A percentile compares a stretch with the other conserved stretches of the same genome.
Evolutionary conservation across 306 rosid genomes (phyloP).

Genomic region (Lithocarpus polystachyus): DNA sequence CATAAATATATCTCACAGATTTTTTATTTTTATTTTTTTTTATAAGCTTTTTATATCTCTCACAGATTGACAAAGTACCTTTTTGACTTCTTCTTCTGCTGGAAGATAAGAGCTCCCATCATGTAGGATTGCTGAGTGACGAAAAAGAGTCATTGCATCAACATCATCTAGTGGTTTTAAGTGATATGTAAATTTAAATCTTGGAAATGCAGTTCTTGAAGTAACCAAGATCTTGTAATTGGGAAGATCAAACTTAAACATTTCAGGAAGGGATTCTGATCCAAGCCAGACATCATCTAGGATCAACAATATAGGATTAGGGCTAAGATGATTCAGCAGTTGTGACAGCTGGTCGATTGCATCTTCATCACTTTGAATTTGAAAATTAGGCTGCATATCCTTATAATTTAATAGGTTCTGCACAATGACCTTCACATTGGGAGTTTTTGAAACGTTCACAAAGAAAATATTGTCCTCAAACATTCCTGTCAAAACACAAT

Average conservation of each 20-base stretch:
- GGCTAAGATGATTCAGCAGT: slow-evolving; percentile 18
- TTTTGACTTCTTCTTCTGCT: not conserved
- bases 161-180: slow-evolving; percentile 32
- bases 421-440: slow-evolving; percentile 37
- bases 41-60: no score
- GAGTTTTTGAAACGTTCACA: slow-evolving; percentile 33
- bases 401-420: slow-evolving; percentile 28
- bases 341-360: slow-evolving; percentile 28
- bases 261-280: slow-evolving; percentile 45
- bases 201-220: slow-evolving; percentile 42
- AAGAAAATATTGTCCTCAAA: slow-evolving; percentile 48
- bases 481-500: slow-evolving; percentile 29
- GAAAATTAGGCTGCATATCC: slow-evolving; percentile 29
- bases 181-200: slow-evolving; percentile 11
- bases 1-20: no score
- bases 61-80: no score
- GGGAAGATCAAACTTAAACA: slow-evolving; percentile 26
- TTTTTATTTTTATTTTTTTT: no score
- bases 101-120: slow-evolving; percentile 17
- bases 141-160: slow-evolving; percentile 49
- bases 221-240: slow-evolving; percentile 61
- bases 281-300: slow-evolving; percentile 70
- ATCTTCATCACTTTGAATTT: slow-evolving; percentile 37
- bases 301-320: slow-evolving; percentile 40
- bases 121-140: slow-evolving; percentile 30